Evolutionary conservation across 441 rosid species (phyloP).

Genomic region (Euphorbia corollata): DNA sequence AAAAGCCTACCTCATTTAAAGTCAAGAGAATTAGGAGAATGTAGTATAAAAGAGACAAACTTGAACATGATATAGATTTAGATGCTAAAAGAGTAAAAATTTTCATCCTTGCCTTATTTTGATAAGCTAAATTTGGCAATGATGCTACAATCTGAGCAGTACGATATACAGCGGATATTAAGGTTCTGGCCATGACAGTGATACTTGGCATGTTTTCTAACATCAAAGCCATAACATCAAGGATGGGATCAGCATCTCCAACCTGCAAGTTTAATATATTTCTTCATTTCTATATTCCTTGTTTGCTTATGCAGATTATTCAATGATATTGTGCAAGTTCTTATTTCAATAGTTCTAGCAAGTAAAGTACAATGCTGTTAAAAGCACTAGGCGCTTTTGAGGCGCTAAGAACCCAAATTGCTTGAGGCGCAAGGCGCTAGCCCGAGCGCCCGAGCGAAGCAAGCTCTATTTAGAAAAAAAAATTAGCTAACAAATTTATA

Average conservation of each 20-base stretch:
- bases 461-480: too few relatives aligned
- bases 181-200: conserved; percentile 61
- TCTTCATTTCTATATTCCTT: conserved; percentile 16
- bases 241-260: conserved; percentile 88
- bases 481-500: too few relatives aligned
- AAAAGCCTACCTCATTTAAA: conserved; percentile 49
- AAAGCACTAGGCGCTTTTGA: too few relatives aligned
- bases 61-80: conserved; percentile 2
- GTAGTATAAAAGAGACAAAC: neutral
- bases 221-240: conserved; percentile 83
- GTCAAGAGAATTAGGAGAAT: neutral
- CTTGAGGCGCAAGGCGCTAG: too few relatives aligned
- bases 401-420: too few relatives aligned
- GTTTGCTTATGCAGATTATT: neutral
- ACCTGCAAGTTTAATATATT: conserved; percentile 36
- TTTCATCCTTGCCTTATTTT: conserved; percentile 53
- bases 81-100: conserved; percentile 7
- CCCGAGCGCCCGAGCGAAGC: too few relatives aligned
- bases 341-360: too few relatives aligned
- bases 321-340: neutral
- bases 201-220: conserved; percentile 74
- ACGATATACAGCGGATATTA: conserved; percentile 62
- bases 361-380: too few relatives aligned
- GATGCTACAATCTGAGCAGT: conserved; percentile 80
- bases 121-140: conserved; percentile 61